Evolutionary conservation across 2,329 filamentous ascomycete species (phyloP).

Genomic region (Sporothrix brunneoviolacea): DNA sequence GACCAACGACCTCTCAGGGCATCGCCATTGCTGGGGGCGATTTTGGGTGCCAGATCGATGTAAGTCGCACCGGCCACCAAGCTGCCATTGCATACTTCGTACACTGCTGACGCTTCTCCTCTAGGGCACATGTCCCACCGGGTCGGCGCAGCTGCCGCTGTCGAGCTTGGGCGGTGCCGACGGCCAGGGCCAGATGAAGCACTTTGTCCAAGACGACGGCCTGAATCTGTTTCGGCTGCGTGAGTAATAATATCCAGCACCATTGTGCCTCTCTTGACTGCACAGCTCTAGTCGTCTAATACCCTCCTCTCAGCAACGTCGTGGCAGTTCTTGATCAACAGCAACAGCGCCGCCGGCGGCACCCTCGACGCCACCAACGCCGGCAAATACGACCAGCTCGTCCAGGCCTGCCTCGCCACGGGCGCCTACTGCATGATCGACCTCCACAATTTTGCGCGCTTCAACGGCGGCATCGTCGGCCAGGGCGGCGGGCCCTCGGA

Average conservation of each 20-base stretch:
- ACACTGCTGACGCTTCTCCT: background rate
- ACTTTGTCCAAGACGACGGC: slow-evolving; percentile 46
- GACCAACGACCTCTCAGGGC: slow-evolving; percentile 37
- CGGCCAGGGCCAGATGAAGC: slow-evolving; percentile 44
- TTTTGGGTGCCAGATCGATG: slow-evolving; percentile 37
- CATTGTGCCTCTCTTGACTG: no score
- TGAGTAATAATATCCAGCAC: no score
- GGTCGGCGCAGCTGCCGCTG: slow-evolving; percentile 27
- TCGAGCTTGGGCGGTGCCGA: slow-evolving; percentile 25
- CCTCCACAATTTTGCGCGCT: slow-evolving; percentile 52
- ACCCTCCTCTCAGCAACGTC: slow-evolving; percentile 30
- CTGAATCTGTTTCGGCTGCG: slow-evolving; percentile 52
- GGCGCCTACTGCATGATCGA: slow-evolving; percentile 46
- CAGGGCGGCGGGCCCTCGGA: slow-evolving; percentile 59
- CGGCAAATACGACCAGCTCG: slow-evolving; percentile 41
- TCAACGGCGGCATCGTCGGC: slow-evolving; percentile 56
- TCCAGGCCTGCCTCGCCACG: slow-evolving; percentile 42
- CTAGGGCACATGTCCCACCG: slow-evolving; percentile 30
- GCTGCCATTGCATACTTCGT: no score
- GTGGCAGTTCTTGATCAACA: slow-evolving; percentile 46
- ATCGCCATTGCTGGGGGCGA: slow-evolving; percentile 39
- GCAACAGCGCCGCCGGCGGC: slow-evolving; percentile 36
- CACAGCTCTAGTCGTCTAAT: background rate
- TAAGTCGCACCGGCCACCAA: slow-evolving; percentile 5
- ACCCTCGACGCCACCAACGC: slow-evolving; percentile 35